Base-by-base conservation (phyloP, 805 yeast genomes). In the Pichia heedii region DNA sequence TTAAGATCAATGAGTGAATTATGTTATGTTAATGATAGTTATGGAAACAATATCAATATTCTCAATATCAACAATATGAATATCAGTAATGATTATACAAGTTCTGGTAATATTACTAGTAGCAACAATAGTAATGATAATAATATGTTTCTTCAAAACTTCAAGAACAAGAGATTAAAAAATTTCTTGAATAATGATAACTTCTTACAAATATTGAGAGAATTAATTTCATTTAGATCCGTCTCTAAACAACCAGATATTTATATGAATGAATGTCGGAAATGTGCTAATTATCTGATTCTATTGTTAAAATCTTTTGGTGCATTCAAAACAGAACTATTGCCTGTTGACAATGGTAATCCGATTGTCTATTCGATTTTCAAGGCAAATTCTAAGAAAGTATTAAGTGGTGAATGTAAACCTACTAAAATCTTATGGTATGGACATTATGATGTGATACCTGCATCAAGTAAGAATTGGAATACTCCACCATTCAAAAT, bases 391-490 rank as follows among this genome's bases (percentile, higher is more conserved):
- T 49, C 53, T 11, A 37, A 33, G n/a, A 38, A 45, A 34, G 10
- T 12, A 18, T 16, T 33, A 5, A 18, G 37, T 6, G 42, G 39
- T 33, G 38, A 33, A 12, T 13, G 8, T 13, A 39, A 41, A 9
- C 33, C 41, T 12, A 47, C 77, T 37, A 67, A 84, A 44, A 70
- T 87, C 5, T 60, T 90, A 39, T 90, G 95, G 83, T 90, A 90
- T 61, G 97, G 96, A 1, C 98, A 90, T 67, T 90, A 93, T 58
- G 98, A 90, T 63, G 96, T 90, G 22, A 87, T 90, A 34, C 84
- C 83, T 46, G 94, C 94, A 0, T 74, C 76, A 29, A 71, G 71
- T 40, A 69, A 69, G 26, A 46, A 54, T 6, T 90, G 97, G 97
- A 59, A 68, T 9, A 75, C 93, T 0, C 80, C 82, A 49, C 97